Evolutionary conservation across 2,329 filamentous ascomycete species (phyloP), one percentile per base, ranked within the genome.

Genomic region (Ophiostoma himal-ulmi): DNA sequence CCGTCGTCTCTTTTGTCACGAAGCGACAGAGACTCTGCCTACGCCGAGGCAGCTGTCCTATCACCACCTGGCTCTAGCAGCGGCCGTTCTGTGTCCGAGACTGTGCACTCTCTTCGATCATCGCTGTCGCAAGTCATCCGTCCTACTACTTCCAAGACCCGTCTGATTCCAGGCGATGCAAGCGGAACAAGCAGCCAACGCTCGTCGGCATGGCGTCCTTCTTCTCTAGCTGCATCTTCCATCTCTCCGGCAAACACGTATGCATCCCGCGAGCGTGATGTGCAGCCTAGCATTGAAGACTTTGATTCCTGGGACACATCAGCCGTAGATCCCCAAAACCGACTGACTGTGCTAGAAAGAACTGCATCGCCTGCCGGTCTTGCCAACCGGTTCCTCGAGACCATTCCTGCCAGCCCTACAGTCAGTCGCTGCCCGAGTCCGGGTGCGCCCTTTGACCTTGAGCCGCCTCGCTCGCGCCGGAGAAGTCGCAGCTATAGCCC

Each of bases 261-360:
- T 37, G 44, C 66, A 20, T 41, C 69, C 5, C 72, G 65, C 54
- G 69, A 79, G 65, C 77, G 75, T 5, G 78, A 79, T 6, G 75
- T 75, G 5, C 77, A 77, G 20, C 78, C 78, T 52, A 79, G 79
- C 48, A 75, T 77, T 17, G 84, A 86, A n/a, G 88, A 91, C 72
- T 92, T 93, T 75, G 90, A 92, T 75, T 88, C 85, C 2, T 93
- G 91, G 91, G 90, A 93, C 75, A 91, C 89, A 0, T 91, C 89
- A 0, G 82, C 83, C 0, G 88, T 92, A 1, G 89, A 90, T 74
- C 80, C 85, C 2, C 85, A 89, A 73, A 85, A 84, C 74, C 84
- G 87, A 37, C 85, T 89, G 74, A 83, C 84, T 2, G 84, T 88
- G 1, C 76, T 87, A 68, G 85, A 84, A 69, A 79, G 82, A 13